Base-by-base conservation (phyloP, 2,329 filamentous ascomycete species). In the Plectosphaerella cucumerina region DNA sequence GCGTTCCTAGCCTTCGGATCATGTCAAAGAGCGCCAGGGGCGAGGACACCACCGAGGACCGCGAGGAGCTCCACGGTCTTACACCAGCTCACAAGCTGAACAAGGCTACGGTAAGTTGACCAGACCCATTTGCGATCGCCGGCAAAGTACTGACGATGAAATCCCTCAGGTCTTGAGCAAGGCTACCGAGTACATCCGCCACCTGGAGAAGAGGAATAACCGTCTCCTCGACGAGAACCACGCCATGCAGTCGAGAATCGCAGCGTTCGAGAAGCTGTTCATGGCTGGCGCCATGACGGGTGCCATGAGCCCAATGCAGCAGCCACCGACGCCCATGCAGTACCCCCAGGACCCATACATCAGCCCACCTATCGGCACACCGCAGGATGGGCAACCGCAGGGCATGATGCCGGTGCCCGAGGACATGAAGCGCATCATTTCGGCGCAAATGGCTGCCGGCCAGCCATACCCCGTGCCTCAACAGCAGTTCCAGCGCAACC, bases 141-240 rank as follows among this genome's bases (percentile, higher is more conserved):
- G 17, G 17, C 22, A 23, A 9, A 17, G 10, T 42, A 14, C 26
- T 53, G 18, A 44, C 35, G 18, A 8, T 15, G 44, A n/a, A 3
- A 31, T 31, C 26, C 26, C 12, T 9, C 56, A 84, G 79, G 80
- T 97, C 47, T 73, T 97, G 42, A 92, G 90, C 58, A 97, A 97
- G 68, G 93, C 93, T 3, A 97, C 93, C 6, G 93, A 97, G 66
- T 97, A 97, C 60, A 97, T 97, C 58, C 83, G 86, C 35, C 92
- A 97, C 69, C 74, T 97, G 2, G 93, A 97, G 68, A 95, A 95
- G 72, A 85, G 91, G 12, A 96, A 96, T 61, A 88, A 85, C 58
- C 84, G 88, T 6, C 74, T 97, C 10, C 75, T 85, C 48, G 90
- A 96, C 44, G 91, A 97, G 65, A 92, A 96, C 62, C 78, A 73